A percentile compares a stretch with the other conserved stretches of the same genome.
phyloP scores from a whole-genome alignment of 306 rosid species.

The Malus domestica region ASM211411v1 NC_041790.1:8219501-8220000 shows the following conservation, averaged over 20 bases:
- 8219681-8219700: conserved; percentile 83
- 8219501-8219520: not conserved
- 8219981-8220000: conserved; percentile 51
- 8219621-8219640: conserved; percentile 87
- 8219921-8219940: conserved; percentile 85
- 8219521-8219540: not conserved
- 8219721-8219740: not conserved
- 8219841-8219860: not conserved
- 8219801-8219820: not conserved
- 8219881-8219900: conserved; percentile 97
- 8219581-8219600: conserved; percentile 75
- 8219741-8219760: not conserved
- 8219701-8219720: conserved; percentile 14
- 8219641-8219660: conserved; percentile 92
- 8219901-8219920: conserved; percentile 95
- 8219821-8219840: not conserved
- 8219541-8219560: not conserved
- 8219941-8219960: conserved; percentile 65
- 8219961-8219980: conserved; percentile 52
- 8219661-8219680: conserved; percentile 97
- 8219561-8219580: conserved; percentile 64
- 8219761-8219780: not conserved
- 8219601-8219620: conserved; percentile 90
- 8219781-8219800: not conserved
- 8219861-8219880: conserved; percentile 72